phyloP scores from a whole-genome alignment of 768 basidiomycete species.

The Erythrobasidium yunnanense region DNA sequence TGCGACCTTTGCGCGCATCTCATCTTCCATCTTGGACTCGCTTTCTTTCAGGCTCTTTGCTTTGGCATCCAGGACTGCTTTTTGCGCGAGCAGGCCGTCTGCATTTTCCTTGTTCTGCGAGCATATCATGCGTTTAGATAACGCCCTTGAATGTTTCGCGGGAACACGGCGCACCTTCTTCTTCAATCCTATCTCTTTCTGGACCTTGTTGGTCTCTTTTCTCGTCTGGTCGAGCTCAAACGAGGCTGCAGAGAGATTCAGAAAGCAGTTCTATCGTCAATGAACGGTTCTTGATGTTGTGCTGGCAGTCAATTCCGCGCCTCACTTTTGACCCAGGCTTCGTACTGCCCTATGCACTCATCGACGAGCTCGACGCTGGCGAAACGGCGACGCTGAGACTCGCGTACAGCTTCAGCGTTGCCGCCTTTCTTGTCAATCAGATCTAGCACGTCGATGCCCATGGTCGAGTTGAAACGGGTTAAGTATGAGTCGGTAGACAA shows the following conservation, averaged over 20 bases:
- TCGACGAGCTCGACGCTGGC: constrained; percentile 84
- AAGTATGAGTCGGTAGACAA: too few relatives aligned
- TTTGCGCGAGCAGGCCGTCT: constrained; percentile 70
- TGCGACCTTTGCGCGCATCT: constrained; percentile 68
- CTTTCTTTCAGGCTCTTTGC: constrained; percentile 66
- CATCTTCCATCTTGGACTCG: constrained; percentile 60
- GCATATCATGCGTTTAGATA: not conserved
- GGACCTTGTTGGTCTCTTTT: constrained; percentile 76
- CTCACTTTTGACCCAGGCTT: constrained; percentile 88
- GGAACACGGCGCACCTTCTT: constrained; percentile 57
- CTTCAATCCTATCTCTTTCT: constrained; percentile 88
- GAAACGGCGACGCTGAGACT: constrained; percentile 83
- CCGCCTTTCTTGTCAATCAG: constrained; percentile 52
- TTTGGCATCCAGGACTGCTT: constrained; percentile 72
- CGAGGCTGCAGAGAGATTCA: constrained; percentile 9
- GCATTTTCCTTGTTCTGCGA: constrained; percentile 78
- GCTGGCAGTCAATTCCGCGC: constrained; percentile 32
- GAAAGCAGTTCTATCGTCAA: not conserved
- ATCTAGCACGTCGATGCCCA: constrained; percentile 37
- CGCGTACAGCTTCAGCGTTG: constrained; percentile 75
- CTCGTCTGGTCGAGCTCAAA: constrained; percentile 66
- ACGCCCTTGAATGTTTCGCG: not conserved
- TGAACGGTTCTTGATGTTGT: not conserved
- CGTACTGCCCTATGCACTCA: constrained; percentile 81
- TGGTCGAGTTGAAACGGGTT: too few relatives aligned